Percentiles rank a stretch among this genome's conserved stretches.
Conservation (phyloP, 1,284 basidiomycete species). For the Ceratobasidium sp. region DNA sequence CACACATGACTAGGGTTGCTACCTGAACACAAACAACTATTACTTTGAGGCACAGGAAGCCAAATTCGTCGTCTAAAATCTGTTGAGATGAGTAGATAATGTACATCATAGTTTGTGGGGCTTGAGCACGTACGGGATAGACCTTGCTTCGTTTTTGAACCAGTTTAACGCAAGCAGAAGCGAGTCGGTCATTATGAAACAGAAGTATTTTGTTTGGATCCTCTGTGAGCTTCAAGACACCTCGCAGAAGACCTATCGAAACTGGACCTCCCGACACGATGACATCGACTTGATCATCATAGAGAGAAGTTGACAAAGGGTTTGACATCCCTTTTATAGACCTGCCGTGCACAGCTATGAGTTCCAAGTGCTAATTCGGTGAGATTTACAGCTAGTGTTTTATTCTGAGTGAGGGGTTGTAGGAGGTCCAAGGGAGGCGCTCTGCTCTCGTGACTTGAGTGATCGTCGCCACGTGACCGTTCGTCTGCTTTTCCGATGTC, state of each 20-base stretch:
- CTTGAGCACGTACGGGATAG: neutral
- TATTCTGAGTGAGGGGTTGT: neutral
- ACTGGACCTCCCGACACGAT: neutral
- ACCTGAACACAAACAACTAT: neutral
- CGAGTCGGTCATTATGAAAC: neutral
- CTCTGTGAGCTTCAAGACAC: neutral
- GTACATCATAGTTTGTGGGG: neutral
- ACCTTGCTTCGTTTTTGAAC: neutral
- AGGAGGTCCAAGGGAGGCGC: too few species aligned
- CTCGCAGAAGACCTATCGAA: neutral
- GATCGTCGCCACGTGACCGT: neutral
- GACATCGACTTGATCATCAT: neutral
- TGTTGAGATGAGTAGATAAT: neutral
- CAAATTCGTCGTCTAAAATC: slow-evolving; percentile 8
- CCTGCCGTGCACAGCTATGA: neutral
- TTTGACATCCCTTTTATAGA: neutral
- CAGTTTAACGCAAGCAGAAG: neutral
- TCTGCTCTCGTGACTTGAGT: neutral
- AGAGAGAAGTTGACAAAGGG: neutral
- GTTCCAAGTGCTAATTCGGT: neutral
- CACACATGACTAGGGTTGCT: neutral
- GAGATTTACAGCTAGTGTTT: neutral
- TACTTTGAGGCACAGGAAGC: neutral
- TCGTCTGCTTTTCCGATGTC: slow-evolving; percentile 16
- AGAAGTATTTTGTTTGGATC: neutral